Conservation (phyloP, 2,329 filamentous ascomycete species). For the Penicillium fuscoglaucum region DNA sequence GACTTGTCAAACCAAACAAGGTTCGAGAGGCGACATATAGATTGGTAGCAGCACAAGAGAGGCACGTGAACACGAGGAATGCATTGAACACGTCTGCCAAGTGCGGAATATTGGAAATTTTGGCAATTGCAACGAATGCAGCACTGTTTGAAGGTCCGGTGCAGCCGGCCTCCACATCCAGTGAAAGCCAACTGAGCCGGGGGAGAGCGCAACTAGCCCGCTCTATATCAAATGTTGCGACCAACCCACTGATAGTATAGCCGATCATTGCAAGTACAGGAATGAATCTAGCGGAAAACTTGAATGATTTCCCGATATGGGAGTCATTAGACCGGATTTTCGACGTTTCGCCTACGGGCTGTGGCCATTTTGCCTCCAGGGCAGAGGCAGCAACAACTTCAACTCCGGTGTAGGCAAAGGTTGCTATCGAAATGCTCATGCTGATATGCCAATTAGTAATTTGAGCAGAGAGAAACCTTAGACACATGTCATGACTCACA, state of each 20-base stretch:
- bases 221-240: background rate
- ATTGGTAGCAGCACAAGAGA: background rate
- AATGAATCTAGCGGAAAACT: background rate
- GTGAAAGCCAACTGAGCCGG: background rate
- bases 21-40: background rate
- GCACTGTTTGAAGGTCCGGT: background rate
- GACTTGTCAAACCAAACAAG: background rate
- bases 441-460: background rate
- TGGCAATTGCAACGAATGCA: background rate
- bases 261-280: background rate
- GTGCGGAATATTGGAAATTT: background rate
- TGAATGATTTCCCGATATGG: background rate
- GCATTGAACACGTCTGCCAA: background rate
- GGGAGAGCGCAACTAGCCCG: background rate
- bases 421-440: background rate
- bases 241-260: background rate
- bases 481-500: background rate
- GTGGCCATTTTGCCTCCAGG: background rate
- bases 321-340: background rate
- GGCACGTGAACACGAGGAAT: background rate
- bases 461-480: background rate
- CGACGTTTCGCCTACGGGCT: background rate
- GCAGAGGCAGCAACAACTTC: background rate
- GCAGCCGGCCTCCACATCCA: background rate
- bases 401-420: background rate